Evolutionary conservation across 2,329 filamentous ascomycete species (phyloP).

Genomic region (Epichloe sp.): DNA sequence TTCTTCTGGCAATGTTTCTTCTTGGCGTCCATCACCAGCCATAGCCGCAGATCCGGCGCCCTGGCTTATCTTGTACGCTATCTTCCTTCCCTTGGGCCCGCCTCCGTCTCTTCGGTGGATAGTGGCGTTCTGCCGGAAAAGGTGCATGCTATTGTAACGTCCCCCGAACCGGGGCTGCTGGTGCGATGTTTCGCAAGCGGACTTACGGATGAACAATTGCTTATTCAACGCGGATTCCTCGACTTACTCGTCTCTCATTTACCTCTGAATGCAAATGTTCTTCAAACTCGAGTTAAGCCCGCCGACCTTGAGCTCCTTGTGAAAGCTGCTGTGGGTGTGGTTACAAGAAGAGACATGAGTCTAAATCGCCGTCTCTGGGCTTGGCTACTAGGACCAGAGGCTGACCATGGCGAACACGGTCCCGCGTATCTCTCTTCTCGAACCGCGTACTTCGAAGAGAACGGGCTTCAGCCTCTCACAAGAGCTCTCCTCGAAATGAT

Average conservation of each 20-base stretch:
- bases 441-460: slow-evolving; percentile 71
- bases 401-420: slow-evolving; percentile 32
- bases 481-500: slow-evolving; percentile 69
- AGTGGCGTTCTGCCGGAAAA: slow-evolving; percentile 23
- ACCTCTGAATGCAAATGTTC: slow-evolving; percentile 67
- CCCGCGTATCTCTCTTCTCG: slow-evolving; percentile 39
- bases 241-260: slow-evolving; percentile 85
- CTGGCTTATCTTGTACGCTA: slow-evolving; percentile 73
- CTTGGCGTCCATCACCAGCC: slow-evolving; percentile 79
- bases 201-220: slow-evolving; percentile 70
- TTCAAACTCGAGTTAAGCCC: slow-evolving; percentile 60
- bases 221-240: slow-evolving; percentile 88
- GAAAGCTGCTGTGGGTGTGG: slow-evolving; percentile 72
- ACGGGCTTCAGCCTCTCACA: slow-evolving; percentile 62
- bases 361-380: slow-evolving; percentile 89
- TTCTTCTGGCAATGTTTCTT: slow-evolving; percentile 99
- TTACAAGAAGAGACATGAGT: slow-evolving; percentile 88
- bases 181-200: slow-evolving; percentile 88
- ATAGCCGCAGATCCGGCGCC: slow-evolving; percentile 71
- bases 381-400: slow-evolving; percentile 73
- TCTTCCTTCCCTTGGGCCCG: slow-evolving; percentile 41
- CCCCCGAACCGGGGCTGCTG: slow-evolving; percentile 81
- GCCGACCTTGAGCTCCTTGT: slow-evolving; percentile 73
- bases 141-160: slow-evolving; percentile 55
- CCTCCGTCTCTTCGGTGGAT: slow-evolving; percentile 3